Conservation (phyloP, 2,329 filamentous ascomycete species). For the Raffaelea deltoideospora region DNA sequence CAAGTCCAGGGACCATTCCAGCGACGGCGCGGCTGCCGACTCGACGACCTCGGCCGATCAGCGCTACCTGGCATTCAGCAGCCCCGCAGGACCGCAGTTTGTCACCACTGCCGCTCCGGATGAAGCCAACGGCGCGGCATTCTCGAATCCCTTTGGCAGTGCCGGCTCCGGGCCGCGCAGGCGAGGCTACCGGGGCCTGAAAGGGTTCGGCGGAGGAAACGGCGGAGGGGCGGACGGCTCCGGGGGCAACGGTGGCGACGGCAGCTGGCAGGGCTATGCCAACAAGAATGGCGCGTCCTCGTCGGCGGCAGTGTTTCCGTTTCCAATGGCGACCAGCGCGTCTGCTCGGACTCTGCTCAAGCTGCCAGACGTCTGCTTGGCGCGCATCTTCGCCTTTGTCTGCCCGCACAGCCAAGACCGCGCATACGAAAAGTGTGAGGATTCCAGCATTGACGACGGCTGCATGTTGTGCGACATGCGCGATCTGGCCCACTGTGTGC, state of each 20-base stretch:
- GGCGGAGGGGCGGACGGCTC: background rate
- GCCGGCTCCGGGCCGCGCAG: background rate
- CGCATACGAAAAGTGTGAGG: constrained; percentile 69
- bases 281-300: too few relatives aligned
- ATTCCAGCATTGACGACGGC: constrained; percentile 59
- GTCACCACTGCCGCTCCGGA: too few relatives aligned
- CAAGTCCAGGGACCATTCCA: constrained; percentile 17
- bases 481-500: constrained; percentile 66
- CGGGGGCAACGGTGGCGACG: too few relatives aligned
- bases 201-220: constrained; percentile 1
- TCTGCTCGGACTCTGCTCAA: constrained; percentile 29
- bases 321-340: constrained; percentile 16
- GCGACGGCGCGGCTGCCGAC: constrained; percentile 5
- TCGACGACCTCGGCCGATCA: constrained; percentile 6
- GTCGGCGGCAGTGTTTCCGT: background rate
- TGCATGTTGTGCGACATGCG: constrained; percentile 92
- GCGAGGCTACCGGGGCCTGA: constrained; percentile 4
- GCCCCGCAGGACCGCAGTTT: constrained; percentile 4
- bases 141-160: background rate
- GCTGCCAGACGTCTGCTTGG: constrained; percentile 55
- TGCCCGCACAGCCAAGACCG: constrained; percentile 71
- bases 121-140: background rate
- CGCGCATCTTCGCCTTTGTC: constrained; percentile 64
- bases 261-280: too few relatives aligned
- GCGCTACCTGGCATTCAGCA: constrained; percentile 12